These are phyloP conservation scores for Penicillium nucicola DNA, from an alignment of 495 filamentous ascomycete species.

Conservation along the genomic window DNA sequence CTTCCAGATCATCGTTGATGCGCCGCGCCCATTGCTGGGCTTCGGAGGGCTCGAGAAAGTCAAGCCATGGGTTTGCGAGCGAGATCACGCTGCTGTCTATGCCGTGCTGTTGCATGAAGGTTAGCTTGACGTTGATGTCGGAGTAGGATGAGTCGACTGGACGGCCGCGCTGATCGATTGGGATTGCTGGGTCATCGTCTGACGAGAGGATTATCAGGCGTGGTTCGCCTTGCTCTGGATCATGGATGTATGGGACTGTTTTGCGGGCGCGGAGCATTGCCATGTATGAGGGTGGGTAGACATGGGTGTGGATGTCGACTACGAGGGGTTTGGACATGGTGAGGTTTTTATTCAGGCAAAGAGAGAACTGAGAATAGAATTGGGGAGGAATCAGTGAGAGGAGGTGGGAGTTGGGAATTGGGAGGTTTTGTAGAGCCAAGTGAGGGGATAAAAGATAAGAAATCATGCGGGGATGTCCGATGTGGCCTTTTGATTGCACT, in stretches of 20 bases:
- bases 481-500: not conserved
- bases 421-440: not conserved
- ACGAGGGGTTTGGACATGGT: slow-evolving; percentile 40
- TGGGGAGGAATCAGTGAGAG: not conserved
- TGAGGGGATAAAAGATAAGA: slow-evolving; percentile 14
- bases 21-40: slow-evolving; percentile 58
- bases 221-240: slow-evolving; percentile 52
- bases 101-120: slow-evolving; percentile 81
- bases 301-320: slow-evolving; percentile 92
- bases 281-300: slow-evolving; percentile 86
- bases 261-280: slow-evolving; percentile 71
- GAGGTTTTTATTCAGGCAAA: too few species aligned
- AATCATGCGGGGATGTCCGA: slow-evolving; percentile 14
- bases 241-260: slow-evolving; percentile 75
- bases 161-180: slow-evolving; percentile 55
- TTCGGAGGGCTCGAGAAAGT: slow-evolving; percentile 66
- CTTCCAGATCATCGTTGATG: slow-evolving; percentile 76
- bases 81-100: slow-evolving; percentile 85
- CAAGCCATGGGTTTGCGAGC: slow-evolving; percentile 94
- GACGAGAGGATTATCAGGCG: slow-evolving; percentile 78
- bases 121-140: slow-evolving; percentile 67
- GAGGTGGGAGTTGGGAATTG: not conserved
- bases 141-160: slow-evolving; percentile 75
- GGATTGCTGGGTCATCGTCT: slow-evolving; percentile 54
- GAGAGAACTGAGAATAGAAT: not conserved